Conservation (phyloP, 1,284 basidiomycete species). For the Pyrrhoderma lamaoense region DNA sequence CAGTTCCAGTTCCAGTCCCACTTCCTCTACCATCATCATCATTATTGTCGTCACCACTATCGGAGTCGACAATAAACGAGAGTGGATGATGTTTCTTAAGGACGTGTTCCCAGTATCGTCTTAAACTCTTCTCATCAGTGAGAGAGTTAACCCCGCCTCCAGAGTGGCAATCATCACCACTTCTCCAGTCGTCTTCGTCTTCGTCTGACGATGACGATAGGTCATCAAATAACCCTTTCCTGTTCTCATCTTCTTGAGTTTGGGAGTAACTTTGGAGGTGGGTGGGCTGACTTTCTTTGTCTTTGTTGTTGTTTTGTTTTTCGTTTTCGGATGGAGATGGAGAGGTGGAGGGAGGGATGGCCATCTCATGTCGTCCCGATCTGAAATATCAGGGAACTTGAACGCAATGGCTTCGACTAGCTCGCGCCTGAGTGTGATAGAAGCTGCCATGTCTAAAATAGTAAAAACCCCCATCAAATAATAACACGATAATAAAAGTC, state of each 20-base stretch:
- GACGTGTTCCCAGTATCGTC: slow-evolving; percentile 56
- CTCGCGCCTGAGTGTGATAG: slow-evolving; percentile 76
- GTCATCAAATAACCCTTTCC: slow-evolving; percentile 27
- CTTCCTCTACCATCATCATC: too few relatives aligned
- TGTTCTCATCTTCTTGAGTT: slow-evolving; percentile 24
- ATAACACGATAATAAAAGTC: too few relatives aligned
- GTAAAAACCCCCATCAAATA: too few relatives aligned
- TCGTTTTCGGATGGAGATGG: too few relatives aligned
- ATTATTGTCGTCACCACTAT: too few relatives aligned
- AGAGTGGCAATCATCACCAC: slow-evolving; percentile 31
- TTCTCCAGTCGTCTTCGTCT: slow-evolving; percentile 28
- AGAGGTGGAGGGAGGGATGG: too few relatives aligned
- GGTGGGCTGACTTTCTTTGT: too few relatives aligned
- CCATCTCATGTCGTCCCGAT: slow-evolving; percentile 62
- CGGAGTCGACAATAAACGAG: slow-evolving; percentile 37
- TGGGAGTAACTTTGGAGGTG: too few relatives aligned
- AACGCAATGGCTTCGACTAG: slow-evolving; percentile 62
- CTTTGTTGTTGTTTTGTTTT: too few relatives aligned
- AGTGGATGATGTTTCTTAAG: slow-evolving; percentile 46
- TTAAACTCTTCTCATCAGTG: too few relatives aligned
- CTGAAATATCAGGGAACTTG: slow-evolving; percentile 45
- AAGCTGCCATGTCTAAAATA: slow-evolving; percentile 52
- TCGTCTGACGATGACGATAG: slow-evolving; percentile 34
- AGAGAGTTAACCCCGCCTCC: too few relatives aligned
- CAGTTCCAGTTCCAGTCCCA: too few relatives aligned